phyloP scores from a whole-genome alignment of 2,329 filamentous ascomycete species.

The Stachybotrys chlorohalonatus region DNA sequence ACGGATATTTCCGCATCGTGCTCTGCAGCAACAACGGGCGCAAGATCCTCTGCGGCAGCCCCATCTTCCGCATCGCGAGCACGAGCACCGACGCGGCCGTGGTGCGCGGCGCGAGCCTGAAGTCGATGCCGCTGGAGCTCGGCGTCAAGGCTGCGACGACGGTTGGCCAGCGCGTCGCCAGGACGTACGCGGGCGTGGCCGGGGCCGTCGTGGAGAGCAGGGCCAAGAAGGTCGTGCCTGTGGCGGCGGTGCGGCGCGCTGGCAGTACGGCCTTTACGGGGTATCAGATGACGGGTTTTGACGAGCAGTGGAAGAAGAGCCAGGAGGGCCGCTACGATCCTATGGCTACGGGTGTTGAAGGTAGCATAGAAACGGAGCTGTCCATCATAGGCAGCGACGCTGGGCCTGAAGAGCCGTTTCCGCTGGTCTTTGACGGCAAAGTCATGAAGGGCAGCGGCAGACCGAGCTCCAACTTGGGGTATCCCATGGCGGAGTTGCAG shows the following conservation, averaged over 20 bases:
- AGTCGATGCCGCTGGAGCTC: slow-evolving; percentile 56
- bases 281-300: slow-evolving; percentile 20
- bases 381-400: slow-evolving; percentile 35
- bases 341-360: slow-evolving; percentile 15
- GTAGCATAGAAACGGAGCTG: slow-evolving; percentile 16
- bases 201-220: slow-evolving; percentile 29
- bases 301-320: slow-evolving; percentile 26
- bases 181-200: slow-evolving; percentile 30
- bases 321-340: slow-evolving; percentile 26
- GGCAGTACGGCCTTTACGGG: slow-evolving; percentile 28
- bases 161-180: slow-evolving; percentile 34
- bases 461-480: slow-evolving; percentile 28
- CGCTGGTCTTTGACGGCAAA: slow-evolving; percentile 40
- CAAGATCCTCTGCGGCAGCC: slow-evolving; percentile 54
- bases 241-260: slow-evolving; percentile 24
- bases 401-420: slow-evolving; percentile 45
- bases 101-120: slow-evolving; percentile 54
- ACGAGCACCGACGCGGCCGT: slow-evolving; percentile 52
- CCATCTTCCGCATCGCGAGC: slow-evolving; percentile 61
- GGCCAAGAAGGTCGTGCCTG: slow-evolving; percentile 27
- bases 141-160: slow-evolving; percentile 48
- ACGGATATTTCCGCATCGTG: slow-evolving; percentile 62
- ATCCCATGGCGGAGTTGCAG: slow-evolving; percentile 45
- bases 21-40: slow-evolving; percentile 42
- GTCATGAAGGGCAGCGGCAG: slow-evolving; percentile 35